These are phyloP conservation scores for Magnolia changhungtana DNA, from an alignment of 164 flowering plant species.

Conservation along the genomic window DNA sequence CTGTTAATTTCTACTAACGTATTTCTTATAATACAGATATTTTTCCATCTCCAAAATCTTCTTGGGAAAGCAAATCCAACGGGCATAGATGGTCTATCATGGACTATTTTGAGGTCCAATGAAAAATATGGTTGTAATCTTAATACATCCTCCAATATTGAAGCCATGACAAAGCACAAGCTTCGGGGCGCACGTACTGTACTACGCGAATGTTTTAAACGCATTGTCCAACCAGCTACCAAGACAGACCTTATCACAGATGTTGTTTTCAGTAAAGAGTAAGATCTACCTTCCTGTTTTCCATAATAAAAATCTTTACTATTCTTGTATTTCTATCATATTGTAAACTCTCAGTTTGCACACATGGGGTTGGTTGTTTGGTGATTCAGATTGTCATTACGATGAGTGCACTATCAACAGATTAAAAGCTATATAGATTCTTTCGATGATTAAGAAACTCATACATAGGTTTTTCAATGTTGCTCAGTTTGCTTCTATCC, in stretches of 20 bases:
- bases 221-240: background rate
- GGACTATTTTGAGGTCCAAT: slow-evolving; percentile 53
- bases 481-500: background rate
- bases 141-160: no score
- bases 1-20: background rate
- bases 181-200: background rate
- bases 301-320: background rate
- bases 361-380: no score
- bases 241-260: slow-evolving; percentile 5
- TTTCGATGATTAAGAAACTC: no score
- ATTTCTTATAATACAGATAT: slow-evolving; percentile 47
- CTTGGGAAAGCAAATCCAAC: slow-evolving; percentile 46
- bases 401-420: background rate
- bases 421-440: background rate
- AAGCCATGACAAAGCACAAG: background rate
- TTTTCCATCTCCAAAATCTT: slow-evolving; percentile 42
- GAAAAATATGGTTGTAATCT: slow-evolving; percentile 14
- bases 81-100: slow-evolving; percentile 49
- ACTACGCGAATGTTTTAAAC: background rate
- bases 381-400: no score
- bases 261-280: slow-evolving; percentile 1
- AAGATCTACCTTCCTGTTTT: background rate
- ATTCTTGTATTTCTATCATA: background rate
- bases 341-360: no score
- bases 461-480: no score